Conservation (phyloP, 2,329 filamentous ascomycete species). For the Aureobasidium sp. region DNA sequence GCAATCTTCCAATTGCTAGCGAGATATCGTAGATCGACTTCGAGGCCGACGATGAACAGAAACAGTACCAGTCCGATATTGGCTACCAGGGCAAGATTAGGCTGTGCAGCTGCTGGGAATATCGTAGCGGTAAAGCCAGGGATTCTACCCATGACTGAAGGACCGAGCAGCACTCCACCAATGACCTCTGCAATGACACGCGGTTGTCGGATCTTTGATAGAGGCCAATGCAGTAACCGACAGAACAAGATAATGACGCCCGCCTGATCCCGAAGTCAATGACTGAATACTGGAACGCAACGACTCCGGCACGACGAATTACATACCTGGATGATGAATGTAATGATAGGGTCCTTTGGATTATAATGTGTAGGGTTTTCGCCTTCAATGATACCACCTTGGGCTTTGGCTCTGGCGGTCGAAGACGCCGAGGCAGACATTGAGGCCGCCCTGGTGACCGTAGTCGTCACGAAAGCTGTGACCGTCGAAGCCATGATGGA, state of each 20-base stretch:
- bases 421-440: conserved; percentile 21
- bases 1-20: conserved; percentile 75
- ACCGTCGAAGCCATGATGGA: conserved; percentile 19
- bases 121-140: conserved; percentile 70
- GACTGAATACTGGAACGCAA: too few relatives aligned
- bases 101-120: conserved; percentile 69
- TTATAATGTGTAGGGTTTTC: conserved; percentile 63
- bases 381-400: conserved; percentile 66
- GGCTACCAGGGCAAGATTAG: conserved; percentile 67
- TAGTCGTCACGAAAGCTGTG: conserved; percentile 21
- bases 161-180: conserved; percentile 76
- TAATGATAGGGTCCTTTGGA: conserved; percentile 61
- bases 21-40: conserved; percentile 75
- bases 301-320: background rate
- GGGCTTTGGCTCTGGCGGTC: conserved; percentile 40
- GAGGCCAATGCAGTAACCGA: conserved; percentile 66
- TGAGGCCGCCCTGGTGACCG: conserved; percentile 23
- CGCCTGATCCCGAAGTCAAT: conserved; percentile 44
- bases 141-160: conserved; percentile 81
- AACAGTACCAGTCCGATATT: conserved; percentile 80
- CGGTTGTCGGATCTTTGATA: conserved; percentile 70
- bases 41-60: conserved; percentile 79
- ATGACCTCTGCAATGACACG: conserved; percentile 80
- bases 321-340: conserved; percentile 68
- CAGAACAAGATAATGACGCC: conserved; percentile 69